Evolutionary conservation across 2,329 filamentous ascomycete species (phyloP), one percentile per base, ranked within the genome.

Genomic region (Fonsecaea multimorphosa): DNA sequence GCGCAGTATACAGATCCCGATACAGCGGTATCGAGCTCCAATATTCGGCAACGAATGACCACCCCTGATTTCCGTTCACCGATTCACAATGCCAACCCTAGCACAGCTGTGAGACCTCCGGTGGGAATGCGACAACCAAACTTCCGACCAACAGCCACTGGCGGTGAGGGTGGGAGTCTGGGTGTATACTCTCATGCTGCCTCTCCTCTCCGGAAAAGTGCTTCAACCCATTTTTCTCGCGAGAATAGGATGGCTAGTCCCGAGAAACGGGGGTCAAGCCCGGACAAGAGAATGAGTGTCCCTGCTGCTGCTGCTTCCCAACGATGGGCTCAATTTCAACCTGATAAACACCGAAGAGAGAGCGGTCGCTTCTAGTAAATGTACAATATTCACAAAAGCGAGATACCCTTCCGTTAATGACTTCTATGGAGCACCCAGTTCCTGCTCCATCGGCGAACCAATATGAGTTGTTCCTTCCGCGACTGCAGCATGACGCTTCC

Each of bases 201-300:
- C 46, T 96, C 92, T 11, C 94, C 94, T 0, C 78, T 98, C 12
- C 90, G 92, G 73, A 97, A 96, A 76, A 84, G 91, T 1, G 87
- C 82, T 72, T 91, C 80, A 78, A 86, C 78, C 77, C 91, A 82
- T 58, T 76, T 81, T 32, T 52, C 61, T 16, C 62, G 63, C 5
- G 66, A 61, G 22, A 46, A 34, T 55, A 55, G 51, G 51, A 34
- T 34, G 29, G 22, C 73, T 44, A 80, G 77, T 62, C 78, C 79
- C 5, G 66, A 76, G 66, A 80, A 78, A 64, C 71, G 75, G 34
- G 74, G 73, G 16, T 76, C 76, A 12, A 82, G 79, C 67, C 79
- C 79, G 12, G 73, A 80, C 49, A 82, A 82, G 66, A 74, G 74
- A 67, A 79, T 76, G 66, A 81, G 78, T 66, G 74, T 80, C 27